Percentiles rank a stretch among this genome's conserved stretches.
These are phyloP conservation scores for Aspergillus sp. DNA, from an alignment of 2,329 filamentous ascomycete species.

Conservation along the genomic window DNA sequence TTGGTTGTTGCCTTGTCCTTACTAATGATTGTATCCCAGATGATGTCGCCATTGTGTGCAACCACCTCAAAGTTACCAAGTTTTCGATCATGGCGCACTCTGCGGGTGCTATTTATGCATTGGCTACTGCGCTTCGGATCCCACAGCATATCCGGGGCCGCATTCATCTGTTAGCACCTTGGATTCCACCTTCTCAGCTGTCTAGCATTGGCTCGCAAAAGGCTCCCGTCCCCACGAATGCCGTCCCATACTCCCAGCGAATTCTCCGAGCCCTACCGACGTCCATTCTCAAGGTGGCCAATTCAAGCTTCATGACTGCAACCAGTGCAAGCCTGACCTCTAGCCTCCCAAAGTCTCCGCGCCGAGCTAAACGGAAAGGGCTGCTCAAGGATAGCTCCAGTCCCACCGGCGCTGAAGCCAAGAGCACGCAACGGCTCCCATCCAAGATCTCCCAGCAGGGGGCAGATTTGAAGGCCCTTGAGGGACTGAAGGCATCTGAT, in stretches of 20 bases:
- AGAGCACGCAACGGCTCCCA: constrained; percentile 16
- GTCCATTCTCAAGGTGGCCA: constrained; percentile 88
- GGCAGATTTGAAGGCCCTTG: constrained; percentile 20
- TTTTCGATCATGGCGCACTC: constrained; percentile 97
- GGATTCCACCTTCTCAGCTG: constrained; percentile 93
- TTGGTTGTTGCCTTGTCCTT: background rate
- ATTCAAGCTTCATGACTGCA: constrained; percentile 91
- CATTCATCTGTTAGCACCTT: constrained; percentile 86
- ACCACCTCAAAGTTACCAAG: constrained; percentile 86
- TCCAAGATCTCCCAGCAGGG: constrained; percentile 23
- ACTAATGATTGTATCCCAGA: constrained; percentile 41
- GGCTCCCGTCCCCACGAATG: constrained; percentile 75
- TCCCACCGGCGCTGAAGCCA: constrained; percentile 57
- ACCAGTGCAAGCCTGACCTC: constrained; percentile 84
- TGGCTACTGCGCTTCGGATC: constrained; percentile 92
- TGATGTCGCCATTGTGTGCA: constrained; percentile 92
- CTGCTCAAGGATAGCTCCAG: constrained; percentile 39
- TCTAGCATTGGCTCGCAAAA: constrained; percentile 74
- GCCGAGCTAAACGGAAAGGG: constrained; percentile 62
- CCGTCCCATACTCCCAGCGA: constrained; percentile 86
- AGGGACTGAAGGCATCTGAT: constrained; percentile 21
- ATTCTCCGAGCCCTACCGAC: constrained; percentile 88
- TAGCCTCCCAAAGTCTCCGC: constrained; percentile 68
- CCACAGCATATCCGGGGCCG: constrained; percentile 92
- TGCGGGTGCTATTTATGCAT: constrained; percentile 94